Conservation (phyloP, 2,329 filamentous ascomycete species). For the Hypoxylon sp. region DNA sequence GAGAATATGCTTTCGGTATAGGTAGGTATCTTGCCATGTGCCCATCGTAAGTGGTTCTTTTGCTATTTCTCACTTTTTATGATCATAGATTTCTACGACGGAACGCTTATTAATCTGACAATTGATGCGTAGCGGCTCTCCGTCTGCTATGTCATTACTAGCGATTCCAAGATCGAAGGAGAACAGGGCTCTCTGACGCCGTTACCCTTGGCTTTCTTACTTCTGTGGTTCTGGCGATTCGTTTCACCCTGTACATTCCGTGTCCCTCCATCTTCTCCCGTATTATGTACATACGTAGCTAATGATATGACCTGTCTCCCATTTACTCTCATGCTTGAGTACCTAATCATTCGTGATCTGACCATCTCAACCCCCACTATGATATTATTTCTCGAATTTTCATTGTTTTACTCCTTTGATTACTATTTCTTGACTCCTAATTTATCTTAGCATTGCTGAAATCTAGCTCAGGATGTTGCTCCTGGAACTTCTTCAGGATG, state of each 20-base stretch:
- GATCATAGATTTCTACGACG: constrained; percentile 46
- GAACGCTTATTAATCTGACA: constrained; percentile 65
- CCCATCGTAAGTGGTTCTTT: constrained; percentile 47
- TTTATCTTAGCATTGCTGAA: constrained; percentile 79
- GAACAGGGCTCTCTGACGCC: constrained; percentile 74
- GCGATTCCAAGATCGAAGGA: constrained; percentile 70
- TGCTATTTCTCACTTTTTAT: constrained; percentile 4
- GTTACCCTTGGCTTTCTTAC: constrained; percentile 49
- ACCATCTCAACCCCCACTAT: not conserved
- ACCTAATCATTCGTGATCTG: not conserved
- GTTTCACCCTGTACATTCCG: constrained; percentile 74
- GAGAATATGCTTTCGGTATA: not conserved
- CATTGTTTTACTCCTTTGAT: not conserved
- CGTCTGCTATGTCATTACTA: constrained; percentile 68
- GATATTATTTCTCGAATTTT: constrained; percentile 6
- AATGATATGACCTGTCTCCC: constrained; percentile 19
- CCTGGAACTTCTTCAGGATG: constrained; percentile 92
- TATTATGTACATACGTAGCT: constrained; percentile 25
- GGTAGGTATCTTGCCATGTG: constrained; percentile 29
- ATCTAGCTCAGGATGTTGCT: constrained; percentile 80
- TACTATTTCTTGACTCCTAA: constrained; percentile 52
- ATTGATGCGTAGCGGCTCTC: constrained; percentile 68
- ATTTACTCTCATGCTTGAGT: not conserved
- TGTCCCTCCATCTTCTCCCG: constrained; percentile 11
- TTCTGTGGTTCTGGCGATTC: constrained; percentile 69